Evolutionary conservation across 768 basidiomycete species (phyloP), one percentile per base, ranked within the genome.

Genomic region (Chalciporus piperatus): DNA sequence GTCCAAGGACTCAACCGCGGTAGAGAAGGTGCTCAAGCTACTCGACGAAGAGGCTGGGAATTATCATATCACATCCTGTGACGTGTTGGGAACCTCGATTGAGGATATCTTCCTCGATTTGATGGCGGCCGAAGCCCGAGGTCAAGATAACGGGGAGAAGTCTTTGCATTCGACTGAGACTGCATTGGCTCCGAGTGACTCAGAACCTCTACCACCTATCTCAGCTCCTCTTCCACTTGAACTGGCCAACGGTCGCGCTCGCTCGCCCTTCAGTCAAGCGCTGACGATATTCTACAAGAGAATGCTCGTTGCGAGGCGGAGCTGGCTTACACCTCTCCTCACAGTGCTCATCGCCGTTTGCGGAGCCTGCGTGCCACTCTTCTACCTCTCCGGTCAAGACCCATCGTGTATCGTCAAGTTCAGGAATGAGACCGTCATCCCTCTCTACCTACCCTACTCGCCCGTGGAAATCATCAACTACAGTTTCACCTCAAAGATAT

Each of bases 41-140:
- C 67, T 90, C 1, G 81, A 87, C 25, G 52, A 64, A 0, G 73
- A 82, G 32, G 71, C 69, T 33, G 57, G 49, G 8, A 53, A 57
- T 0, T 71, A 74, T 39, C 52, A 63, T 9, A 71, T 88, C 33
- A 60, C 60, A 0, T 81, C 80, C 0, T 87, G 85, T 59, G 84
- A 89, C 49, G 75, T 89, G 20, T 68, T 86, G 19, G 84, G 86
- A 10, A 84, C 88, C 1, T 81, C 87, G 8, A 84, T 92, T 37
- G 89, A 92, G 65, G 87, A 90, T 50, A 86, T 92, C 41, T 92
- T 92, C 71, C 74, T 92, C 17, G 75, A 78, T 37, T 68, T 92
- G 16, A 89, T 90, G 86, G 67, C 67, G 42, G 71, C 76, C 4
- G 61, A 65, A 47, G 41, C 16, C 25, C 50, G n/a, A 32, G 23